Evolutionary conservation across 768 basidiomycete genomes (phyloP).

Genomic region (Piloderma croceum): DNA sequence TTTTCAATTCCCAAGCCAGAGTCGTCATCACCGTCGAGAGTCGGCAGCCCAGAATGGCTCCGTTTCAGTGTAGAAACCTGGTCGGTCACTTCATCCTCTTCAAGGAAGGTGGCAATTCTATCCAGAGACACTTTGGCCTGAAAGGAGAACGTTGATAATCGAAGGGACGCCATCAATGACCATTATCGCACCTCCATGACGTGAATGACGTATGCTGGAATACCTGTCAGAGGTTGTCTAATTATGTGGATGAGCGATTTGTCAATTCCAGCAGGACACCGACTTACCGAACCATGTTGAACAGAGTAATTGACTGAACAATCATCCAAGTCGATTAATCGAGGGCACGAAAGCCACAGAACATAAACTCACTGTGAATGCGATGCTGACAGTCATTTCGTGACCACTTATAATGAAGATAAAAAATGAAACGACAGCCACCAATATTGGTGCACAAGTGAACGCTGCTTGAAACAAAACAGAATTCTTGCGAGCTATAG

Average conservation of each 20-base stretch:
- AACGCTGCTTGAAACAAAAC: constrained; percentile 69
- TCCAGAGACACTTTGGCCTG: constrained; percentile 27
- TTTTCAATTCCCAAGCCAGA: constrained; percentile 52
- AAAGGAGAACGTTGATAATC: background rate
- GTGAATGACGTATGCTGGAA: constrained; percentile 76
- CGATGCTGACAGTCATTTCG: constrained; percentile 68
- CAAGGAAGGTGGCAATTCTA: constrained; percentile 61
- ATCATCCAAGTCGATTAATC: background rate
- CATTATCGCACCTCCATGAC: constrained; percentile 43
- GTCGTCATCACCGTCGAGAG: constrained; percentile 27
- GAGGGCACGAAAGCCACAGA: background rate
- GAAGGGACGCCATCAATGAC: background rate
- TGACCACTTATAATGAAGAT: constrained; percentile 67
- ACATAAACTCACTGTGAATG: constrained; percentile 64
- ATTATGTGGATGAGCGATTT: background rate
- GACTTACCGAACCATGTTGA: constrained; percentile 74
- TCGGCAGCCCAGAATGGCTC: constrained; percentile 22
- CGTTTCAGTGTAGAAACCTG: constrained; percentile 64
- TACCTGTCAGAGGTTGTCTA: constrained; percentile 68
- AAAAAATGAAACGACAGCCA: constrained; percentile 78
- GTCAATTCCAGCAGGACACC: background rate
- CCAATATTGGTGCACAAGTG: constrained; percentile 69
- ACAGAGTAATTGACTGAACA: constrained; percentile 66
- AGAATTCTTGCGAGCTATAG: constrained; percentile 61
- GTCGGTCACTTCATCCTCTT: constrained; percentile 63